Percentiles rank a stretch among this genome's conserved stretches.
phyloP scores from a whole-genome alignment of 2,329 filamentous ascomycete species.

The Pleoardoris graminearum region DNA sequence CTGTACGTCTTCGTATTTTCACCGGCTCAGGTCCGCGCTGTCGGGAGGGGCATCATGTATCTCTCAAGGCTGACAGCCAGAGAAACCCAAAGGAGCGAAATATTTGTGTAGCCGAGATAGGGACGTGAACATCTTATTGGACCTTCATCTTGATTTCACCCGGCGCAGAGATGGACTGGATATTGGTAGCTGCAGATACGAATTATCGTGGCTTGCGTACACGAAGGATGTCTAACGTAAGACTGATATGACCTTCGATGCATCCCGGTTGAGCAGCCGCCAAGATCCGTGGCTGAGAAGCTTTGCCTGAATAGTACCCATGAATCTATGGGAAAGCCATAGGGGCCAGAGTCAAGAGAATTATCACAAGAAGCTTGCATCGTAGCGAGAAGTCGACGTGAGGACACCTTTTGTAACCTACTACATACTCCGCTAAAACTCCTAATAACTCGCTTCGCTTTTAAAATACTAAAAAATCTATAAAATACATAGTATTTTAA shows the following conservation, averaged over 20 bases:
- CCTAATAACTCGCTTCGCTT: too few relatives aligned
- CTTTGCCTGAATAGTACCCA: too few relatives aligned
- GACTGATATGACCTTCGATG: slow-evolving; percentile 15
- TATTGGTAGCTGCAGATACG: slow-evolving; percentile 9
- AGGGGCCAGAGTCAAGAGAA: neutral
- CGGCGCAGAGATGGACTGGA: neutral
- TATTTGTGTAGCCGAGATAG: too few relatives aligned
- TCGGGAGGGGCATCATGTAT: slow-evolving; percentile 2
- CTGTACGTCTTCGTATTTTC: neutral
- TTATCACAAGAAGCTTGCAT: neutral
- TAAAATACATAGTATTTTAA: too few relatives aligned
- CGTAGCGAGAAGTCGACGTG: neutral
- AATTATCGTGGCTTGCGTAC: slow-evolving; percentile 1
- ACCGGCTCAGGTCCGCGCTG: slow-evolving; percentile 3
- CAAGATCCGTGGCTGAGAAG: too few relatives aligned
- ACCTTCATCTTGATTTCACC: neutral
- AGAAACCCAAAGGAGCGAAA: too few relatives aligned
- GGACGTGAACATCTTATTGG: neutral
- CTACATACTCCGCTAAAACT: too few relatives aligned
- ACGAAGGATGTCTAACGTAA: neutral
- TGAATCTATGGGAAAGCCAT: neutral
- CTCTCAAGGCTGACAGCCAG: neutral
- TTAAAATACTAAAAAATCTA: too few relatives aligned
- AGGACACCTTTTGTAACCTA: too few relatives aligned
- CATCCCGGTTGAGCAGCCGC: neutral